Percentiles rank a stretch among this genome's conserved stretches.
Evolutionary conservation across 1,139 yeast genomes (phyloP).

Genomic region (Citeromyces hawaiiensis): DNA sequence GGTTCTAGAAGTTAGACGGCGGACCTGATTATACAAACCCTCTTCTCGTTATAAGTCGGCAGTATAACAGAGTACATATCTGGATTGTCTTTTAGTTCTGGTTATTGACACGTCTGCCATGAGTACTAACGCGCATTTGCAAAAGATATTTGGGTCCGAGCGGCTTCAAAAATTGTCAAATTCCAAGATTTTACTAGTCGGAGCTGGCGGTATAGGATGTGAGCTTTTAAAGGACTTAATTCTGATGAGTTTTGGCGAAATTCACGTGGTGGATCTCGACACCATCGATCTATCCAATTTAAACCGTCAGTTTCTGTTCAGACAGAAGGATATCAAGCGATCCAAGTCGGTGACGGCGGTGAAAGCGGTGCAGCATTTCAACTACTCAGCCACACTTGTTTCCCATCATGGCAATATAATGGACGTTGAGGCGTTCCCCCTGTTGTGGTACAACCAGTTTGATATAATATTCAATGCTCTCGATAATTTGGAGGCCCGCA

Average conservation of each 20-base stretch:
- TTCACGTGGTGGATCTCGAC: slow-evolving; percentile 87
- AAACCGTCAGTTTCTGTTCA: slow-evolving; percentile 80
- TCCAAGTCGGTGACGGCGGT: slow-evolving; percentile 78
- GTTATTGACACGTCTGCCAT: slow-evolving; percentile 8
- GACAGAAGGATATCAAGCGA: slow-evolving; percentile 72
- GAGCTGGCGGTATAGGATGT: slow-evolving; percentile 99
- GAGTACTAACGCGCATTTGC: slow-evolving; percentile 30
- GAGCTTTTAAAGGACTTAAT: slow-evolving; percentile 81
- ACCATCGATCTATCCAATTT: slow-evolving; percentile 85
- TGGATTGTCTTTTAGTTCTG: too few species aligned
- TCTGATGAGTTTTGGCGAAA: slow-evolving; percentile 74
- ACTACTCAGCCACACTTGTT: slow-evolving; percentile 47
- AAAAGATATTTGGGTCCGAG: slow-evolving; percentile 28
- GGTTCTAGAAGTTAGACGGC: slow-evolving; percentile 18
- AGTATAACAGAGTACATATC: slow-evolving; percentile 59
- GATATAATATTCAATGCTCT: slow-evolving; percentile 78
- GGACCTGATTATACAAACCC: slow-evolving; percentile 17
- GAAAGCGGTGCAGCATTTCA: slow-evolving; percentile 69
- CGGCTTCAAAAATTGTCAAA: slow-evolving; percentile 19
- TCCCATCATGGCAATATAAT: slow-evolving; percentile 86
- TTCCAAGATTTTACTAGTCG: slow-evolving; percentile 73
- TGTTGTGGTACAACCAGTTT: slow-evolving; percentile 74
- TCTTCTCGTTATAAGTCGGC: slow-evolving; percentile 71
- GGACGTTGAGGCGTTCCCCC: slow-evolving; percentile 59
- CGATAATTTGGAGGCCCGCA: slow-evolving; percentile 86